These are phyloP conservation scores for Trypanosoma caninum DNA, from an alignment of 208 protist species.

Conservation along the genomic window DNA sequence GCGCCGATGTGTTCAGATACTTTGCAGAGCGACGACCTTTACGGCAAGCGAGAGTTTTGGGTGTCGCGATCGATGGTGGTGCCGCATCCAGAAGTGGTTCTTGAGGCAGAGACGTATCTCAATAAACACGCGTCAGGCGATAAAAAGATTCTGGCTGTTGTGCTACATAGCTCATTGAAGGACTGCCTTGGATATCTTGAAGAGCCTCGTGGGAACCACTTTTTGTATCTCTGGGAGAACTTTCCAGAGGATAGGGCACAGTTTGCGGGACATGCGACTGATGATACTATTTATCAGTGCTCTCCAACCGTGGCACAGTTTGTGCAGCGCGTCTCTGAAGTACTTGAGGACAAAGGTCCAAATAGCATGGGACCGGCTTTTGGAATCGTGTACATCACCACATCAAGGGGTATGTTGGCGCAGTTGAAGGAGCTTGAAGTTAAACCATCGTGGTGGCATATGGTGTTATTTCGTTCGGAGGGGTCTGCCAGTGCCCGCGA, in stretches of 20 bases:
- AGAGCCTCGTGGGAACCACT: constrained; percentile 37
- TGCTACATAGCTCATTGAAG: constrained; percentile 25
- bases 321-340: constrained; percentile 17
- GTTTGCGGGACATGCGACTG: constrained; percentile 22
- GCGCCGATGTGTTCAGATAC: constrained; percentile 22
- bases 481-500: constrained; percentile 19
- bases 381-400: constrained; percentile 38
- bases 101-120: constrained; percentile 28
- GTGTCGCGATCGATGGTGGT: constrained; percentile 42
- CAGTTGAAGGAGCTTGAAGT: constrained; percentile 27
- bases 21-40: constrained; percentile 6
- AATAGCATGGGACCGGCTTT: background rate
- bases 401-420: constrained; percentile 18
- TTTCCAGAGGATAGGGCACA: constrained; percentile 23
- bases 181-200: constrained; percentile 21
- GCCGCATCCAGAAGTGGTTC: constrained; percentile 22
- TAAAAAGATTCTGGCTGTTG: constrained; percentile 27
- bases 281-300: constrained; percentile 30
- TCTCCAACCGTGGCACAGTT: constrained; percentile 28
- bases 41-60: constrained; percentile 53
- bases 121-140: constrained; percentile 1
- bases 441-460: constrained; percentile 16
- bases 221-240: constrained; percentile 39
- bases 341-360: constrained; percentile 17
- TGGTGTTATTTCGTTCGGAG: constrained; percentile 18